These are phyloP conservation scores for Hypoxylon perforatum DNA, from an alignment of 495 filamentous ascomycete species.

Conservation along the genomic window DNA sequence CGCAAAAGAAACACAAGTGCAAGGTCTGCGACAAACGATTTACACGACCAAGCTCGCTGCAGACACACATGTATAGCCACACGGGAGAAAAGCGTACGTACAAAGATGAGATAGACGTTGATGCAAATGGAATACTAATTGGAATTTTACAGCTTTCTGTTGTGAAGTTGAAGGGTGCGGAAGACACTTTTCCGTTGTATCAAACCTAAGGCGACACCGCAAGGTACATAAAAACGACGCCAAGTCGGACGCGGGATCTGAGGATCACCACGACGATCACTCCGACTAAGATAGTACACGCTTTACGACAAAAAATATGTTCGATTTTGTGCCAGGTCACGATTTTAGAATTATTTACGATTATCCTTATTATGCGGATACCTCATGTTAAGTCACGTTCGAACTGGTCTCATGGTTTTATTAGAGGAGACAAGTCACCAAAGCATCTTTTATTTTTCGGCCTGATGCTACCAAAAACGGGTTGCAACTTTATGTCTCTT, in stretches of 20 bases:
- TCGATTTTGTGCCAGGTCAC: constrained; percentile 37
- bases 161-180: constrained; percentile 97
- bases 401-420: constrained; percentile 41
- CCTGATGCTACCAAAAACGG: constrained; percentile 41
- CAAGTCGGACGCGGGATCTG: constrained; percentile 62
- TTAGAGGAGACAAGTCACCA: constrained; percentile 42
- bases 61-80: constrained; percentile 99
- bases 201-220: constrained; percentile 91
- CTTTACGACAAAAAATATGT: constrained; percentile 37
- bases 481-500: constrained; percentile 32
- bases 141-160: constrained; percentile 73
- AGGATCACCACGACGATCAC: constrained; percentile 62
- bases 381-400: constrained; percentile 40
- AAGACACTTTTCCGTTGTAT: constrained; percentile 97
- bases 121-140: constrained; percentile 48
- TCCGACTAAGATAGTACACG: constrained; percentile 51
- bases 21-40: constrained; percentile 99
- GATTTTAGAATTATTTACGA: constrained; percentile 41
- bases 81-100: constrained; percentile 98
- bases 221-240: constrained; percentile 94
- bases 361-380: constrained; percentile 40
- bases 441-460: constrained; percentile 28
- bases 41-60: constrained; percentile 93
- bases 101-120: not conserved
- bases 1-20: constrained; percentile 99